Conservation (phyloP, 306 rosid species). For the Ammopiptanthus mongolicus region DNA sequence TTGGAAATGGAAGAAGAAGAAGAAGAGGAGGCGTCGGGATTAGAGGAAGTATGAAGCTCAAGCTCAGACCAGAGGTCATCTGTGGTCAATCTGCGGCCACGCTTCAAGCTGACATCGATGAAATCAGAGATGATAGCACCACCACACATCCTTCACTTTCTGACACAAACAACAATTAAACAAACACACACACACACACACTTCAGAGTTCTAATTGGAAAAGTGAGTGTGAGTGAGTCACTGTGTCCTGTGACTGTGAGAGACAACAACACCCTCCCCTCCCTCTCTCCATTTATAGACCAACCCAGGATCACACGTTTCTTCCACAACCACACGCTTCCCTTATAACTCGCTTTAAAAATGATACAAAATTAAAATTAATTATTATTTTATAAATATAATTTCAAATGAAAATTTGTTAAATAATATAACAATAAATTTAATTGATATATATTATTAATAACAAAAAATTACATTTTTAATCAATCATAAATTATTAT, state of each 20-base stretch:
- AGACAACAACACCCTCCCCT: too few species aligned
- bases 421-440: too few species aligned
- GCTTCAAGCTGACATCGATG: constrained; percentile 17
- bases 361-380: too few species aligned
- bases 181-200: too few species aligned
- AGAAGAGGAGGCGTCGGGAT: constrained; percentile 34
- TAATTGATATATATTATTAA: too few species aligned
- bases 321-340: neutral
- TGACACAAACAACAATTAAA: too few species aligned
- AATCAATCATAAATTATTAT: too few species aligned
- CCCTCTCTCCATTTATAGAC: neutral
- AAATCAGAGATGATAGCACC: constrained; percentile 67
- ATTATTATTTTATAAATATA: too few species aligned
- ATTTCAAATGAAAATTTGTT: too few species aligned
- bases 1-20: neutral
- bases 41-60: constrained; percentile 39
- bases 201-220: too few species aligned
- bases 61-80: constrained; percentile 44
- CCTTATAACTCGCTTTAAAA: too few species aligned
- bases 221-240: neutral
- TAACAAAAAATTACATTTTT: too few species aligned
- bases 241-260: neutral
- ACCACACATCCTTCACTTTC: constrained; percentile 76
- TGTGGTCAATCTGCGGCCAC: constrained; percentile 20
- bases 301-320: neutral